Conservation (phyloP, 208 protist species). For the Trypanosoma vivax region DNA sequence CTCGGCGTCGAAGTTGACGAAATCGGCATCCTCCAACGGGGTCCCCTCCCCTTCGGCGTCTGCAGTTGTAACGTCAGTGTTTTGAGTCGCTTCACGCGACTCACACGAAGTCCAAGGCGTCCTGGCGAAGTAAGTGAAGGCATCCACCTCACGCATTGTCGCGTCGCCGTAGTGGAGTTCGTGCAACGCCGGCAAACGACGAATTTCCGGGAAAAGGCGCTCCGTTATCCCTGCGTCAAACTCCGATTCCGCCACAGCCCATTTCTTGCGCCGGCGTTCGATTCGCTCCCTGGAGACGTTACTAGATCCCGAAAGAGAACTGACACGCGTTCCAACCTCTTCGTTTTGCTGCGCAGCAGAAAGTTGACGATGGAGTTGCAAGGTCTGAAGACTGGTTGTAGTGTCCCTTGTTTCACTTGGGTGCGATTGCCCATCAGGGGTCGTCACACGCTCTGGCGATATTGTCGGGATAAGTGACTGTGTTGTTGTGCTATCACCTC, state of each 20-base stretch:
- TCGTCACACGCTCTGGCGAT: too few species aligned
- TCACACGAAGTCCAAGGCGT: too few species aligned
- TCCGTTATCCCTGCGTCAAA: conserved; percentile 76
- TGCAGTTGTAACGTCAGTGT: too few species aligned
- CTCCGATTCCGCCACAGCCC: conserved; percentile 51
- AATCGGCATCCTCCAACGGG: conserved; percentile 11
- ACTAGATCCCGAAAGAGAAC: conserved; percentile 2
- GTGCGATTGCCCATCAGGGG: too few species aligned
- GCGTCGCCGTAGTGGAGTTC: conserved; percentile 82
- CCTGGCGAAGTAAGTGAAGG: conserved; percentile 46
- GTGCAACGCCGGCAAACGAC: conserved; percentile 62
- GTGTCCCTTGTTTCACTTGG: not conserved
- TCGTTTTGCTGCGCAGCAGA: not conserved
- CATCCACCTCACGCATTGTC: conserved; percentile 67
- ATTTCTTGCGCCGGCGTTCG: conserved; percentile 71
- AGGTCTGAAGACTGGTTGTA: not conserved
- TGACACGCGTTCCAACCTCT: not conserved
- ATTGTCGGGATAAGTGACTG: too few species aligned
- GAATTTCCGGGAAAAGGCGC: conserved; percentile 65
- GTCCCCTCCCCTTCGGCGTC: conserved; percentile 2
- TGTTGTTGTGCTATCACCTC: too few species aligned
- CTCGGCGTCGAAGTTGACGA: conserved; percentile 17
- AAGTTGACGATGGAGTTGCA: conserved; percentile 13
- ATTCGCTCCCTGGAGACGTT: conserved; percentile 34
- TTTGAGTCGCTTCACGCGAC: too few species aligned